Percentiles rank a stretch among this genome's conserved stretches.
Conservation (phyloP, 2,329 filamentous ascomycete genomes). For the Xylariales sp. region DNA sequence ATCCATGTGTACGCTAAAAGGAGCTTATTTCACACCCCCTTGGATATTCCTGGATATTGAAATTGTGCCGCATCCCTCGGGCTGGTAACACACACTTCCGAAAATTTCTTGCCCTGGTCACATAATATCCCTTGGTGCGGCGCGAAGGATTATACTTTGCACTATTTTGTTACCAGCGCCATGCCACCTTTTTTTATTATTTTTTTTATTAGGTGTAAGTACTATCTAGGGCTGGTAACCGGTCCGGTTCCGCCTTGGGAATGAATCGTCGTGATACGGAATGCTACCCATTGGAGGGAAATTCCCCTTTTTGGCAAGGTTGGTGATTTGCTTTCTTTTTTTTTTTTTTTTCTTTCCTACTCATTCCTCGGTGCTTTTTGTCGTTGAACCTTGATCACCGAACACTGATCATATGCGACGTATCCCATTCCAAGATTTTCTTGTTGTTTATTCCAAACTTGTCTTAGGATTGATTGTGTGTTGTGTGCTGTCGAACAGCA, state of each 20-base stretch:
- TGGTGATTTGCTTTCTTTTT: constrained; percentile 10
- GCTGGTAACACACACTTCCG: constrained; percentile 24
- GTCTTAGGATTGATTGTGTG: constrained; percentile 6
- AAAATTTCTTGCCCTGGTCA: constrained; percentile 14
- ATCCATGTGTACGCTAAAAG: constrained; percentile 15
- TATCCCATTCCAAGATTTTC: constrained; percentile 28
- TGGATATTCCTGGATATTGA: constrained; percentile 5
- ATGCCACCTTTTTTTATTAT: not conserved
- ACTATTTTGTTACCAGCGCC: constrained; percentile 26
- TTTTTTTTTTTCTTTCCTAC: constrained; percentile 10
- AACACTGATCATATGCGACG: constrained; percentile 27
- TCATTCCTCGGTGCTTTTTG: constrained; percentile 22
- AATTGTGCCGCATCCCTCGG: constrained; percentile 30
- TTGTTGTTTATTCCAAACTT: constrained; percentile 20
- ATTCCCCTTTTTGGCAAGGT: constrained; percentile 25
- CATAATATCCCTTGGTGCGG: constrained; percentile 17
- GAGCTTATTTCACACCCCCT: constrained; percentile 30
- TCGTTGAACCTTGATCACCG: constrained; percentile 12
- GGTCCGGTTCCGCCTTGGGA: constrained; percentile 25
- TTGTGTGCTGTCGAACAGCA: constrained; percentile 25
- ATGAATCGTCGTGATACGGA: not conserved
- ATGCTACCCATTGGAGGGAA: not conserved
- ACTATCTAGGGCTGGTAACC: constrained; percentile 19
- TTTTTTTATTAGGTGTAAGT: not conserved
- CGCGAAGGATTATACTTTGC: constrained; percentile 24